These are phyloP conservation scores for Botrytis paeoniae DNA, from an alignment of 2,329 filamentous ascomycete species.

Conservation along the genomic window DNA sequence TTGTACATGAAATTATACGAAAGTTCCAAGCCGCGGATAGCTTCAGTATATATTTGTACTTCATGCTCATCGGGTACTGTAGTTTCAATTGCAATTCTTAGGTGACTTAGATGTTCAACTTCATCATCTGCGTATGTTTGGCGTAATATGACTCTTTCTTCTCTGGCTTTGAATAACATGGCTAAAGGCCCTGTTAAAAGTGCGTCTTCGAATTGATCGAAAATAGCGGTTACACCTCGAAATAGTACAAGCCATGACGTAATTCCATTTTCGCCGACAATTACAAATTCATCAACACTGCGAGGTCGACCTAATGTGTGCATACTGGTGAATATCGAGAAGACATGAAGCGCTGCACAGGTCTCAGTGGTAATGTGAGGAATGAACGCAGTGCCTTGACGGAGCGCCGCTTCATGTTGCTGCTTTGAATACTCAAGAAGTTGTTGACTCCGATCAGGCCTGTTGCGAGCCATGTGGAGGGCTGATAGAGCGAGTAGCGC, in stretches of 20 bases:
- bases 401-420: constrained; percentile 35
- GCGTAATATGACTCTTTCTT: not conserved
- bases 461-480: constrained; percentile 44
- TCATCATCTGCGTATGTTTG: constrained; percentile 4
- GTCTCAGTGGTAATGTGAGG: constrained; percentile 34
- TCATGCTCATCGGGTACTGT: not conserved
- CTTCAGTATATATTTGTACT: constrained; percentile 14
- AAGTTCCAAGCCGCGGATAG: constrained; percentile 37
- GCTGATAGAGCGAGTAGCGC: constrained; percentile 47
- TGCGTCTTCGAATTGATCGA: constrained; percentile 1
- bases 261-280: constrained; percentile 34
- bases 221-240: not conserved
- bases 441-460: constrained; percentile 37
- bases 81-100: constrained; percentile 6
- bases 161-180: not conserved
- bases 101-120: not conserved
- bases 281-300: constrained; percentile 36
- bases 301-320: constrained; percentile 39
- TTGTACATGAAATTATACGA: constrained; percentile 32
- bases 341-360: constrained; percentile 37
- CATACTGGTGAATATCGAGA: constrained; percentile 39
- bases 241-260: constrained; percentile 40
- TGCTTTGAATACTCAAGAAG: constrained; percentile 40
- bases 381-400: constrained; percentile 35
- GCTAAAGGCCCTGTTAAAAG: not conserved